Base-by-base conservation (phyloP, 768 basidiomycete species). In the Rhizopogon vesiculosus region DNA sequence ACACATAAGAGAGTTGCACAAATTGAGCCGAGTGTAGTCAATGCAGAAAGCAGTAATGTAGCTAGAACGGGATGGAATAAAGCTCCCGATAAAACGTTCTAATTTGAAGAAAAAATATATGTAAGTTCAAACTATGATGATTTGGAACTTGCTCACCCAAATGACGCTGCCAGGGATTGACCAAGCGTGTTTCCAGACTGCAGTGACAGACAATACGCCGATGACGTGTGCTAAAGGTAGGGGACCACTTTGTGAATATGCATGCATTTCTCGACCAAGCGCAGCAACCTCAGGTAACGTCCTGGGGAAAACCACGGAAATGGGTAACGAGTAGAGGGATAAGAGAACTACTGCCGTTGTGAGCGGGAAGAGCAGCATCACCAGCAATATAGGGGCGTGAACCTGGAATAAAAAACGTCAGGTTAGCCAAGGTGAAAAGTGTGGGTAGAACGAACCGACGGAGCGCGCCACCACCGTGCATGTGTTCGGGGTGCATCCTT, bases 111-210 rank as follows among this genome's bases (percentile, higher is more conserved):
- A 59, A 45, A 45, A 51, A 56, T n/a, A 41, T 42, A 48, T 3
- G 33, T 25, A 49, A 49, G 16, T 49, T 8, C 57, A 58, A 53
- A 54, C 60, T 58, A 28, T 42, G 22, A 52, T 25, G 19, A 53
- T 25, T 19, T 38, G 25, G 6, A 31, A 16, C 19, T 50, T 8
- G 76, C 86, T 55, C 59, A 91, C 91, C 87, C 94, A 87, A 48
- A 96, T 79, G 46, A 96, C 93, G 61, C 91, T 93, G 7, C 95
- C 95, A 8, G 95, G 95, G 56, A 98, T 83, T 57, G 91, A 94
- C 95, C 94, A 98, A 3, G 94, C 93, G 69, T 98, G 95, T 72
- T 94, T 97, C 93, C 93, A 98, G 29, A 93, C 75, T 4, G 91
- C 91, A 16, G 89, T 86, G 13, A 94, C 78, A 40, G 88, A 85